These are phyloP conservation scores for Lodderomyces pseudojiufengensis DNA, from an alignment of 1,139 yeast species.

Conservation along the genomic window DNA sequence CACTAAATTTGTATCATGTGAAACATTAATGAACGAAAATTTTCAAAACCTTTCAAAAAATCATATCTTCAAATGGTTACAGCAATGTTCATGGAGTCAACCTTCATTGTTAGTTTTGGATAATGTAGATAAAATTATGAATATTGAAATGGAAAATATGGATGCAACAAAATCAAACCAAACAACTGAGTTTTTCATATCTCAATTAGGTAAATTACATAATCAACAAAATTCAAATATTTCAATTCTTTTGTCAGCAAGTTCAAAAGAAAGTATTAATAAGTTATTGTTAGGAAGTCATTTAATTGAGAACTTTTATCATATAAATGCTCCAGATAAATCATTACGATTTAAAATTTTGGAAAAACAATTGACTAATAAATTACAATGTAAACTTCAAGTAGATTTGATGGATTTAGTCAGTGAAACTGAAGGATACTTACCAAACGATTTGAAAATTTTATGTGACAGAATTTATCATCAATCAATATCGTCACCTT, in stretches of 20 bases:
- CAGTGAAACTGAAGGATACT: constrained; percentile 81
- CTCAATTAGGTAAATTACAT: constrained; percentile 39
- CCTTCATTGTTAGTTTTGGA: constrained; percentile 78
- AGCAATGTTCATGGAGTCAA: constrained; percentile 71
- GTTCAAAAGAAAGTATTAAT: constrained; percentile 65
- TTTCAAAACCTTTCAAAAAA: constrained; percentile 33
- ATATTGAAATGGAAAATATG: constrained; percentile 69
- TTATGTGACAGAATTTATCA: constrained; percentile 74
- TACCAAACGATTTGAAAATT: constrained; percentile 75
- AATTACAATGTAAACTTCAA: constrained; percentile 27
- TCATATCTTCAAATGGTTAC: constrained; percentile 49
- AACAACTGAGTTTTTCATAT: constrained; percentile 44
- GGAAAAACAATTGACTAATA: constrained; percentile 37
- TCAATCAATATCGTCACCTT: constrained; percentile 43
- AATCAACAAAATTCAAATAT: constrained; percentile 43
- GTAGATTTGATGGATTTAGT: constrained; percentile 70
- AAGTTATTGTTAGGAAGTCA: constrained; percentile 62
- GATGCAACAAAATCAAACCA: constrained; percentile 61
- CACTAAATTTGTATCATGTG: constrained; percentile 49
- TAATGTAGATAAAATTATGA: constrained; percentile 72
- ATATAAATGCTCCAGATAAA: constrained; percentile 69
- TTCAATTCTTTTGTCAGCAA: constrained; percentile 54
- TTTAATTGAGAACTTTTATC: constrained; percentile 60
- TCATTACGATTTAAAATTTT: constrained; percentile 53
- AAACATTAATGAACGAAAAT: constrained; percentile 51